Conservation (phyloP, 345 rosid genomes). For the Lumnitzera littorea region DNA sequence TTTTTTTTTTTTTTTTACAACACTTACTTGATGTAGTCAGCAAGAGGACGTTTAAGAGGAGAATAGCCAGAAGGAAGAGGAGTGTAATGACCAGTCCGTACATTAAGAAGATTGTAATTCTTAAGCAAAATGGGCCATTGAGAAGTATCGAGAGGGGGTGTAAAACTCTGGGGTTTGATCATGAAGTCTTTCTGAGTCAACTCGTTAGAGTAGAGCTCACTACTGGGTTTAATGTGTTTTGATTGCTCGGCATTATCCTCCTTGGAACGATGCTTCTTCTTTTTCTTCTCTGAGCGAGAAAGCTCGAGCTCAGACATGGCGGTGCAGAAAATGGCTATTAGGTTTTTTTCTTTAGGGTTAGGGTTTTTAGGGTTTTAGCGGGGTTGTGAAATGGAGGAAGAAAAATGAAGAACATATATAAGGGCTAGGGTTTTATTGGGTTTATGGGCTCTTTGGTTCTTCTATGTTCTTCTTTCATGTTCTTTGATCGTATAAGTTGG, state of each 20-base stretch:
- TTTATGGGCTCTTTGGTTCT: too few relatives aligned
- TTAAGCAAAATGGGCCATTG: conserved; percentile 89
- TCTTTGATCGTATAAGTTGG: too few relatives aligned
- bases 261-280: conserved; percentile 15
- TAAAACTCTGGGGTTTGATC: conserved; percentile 80
- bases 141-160: conserved; percentile 78
- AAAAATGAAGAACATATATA: too few relatives aligned
- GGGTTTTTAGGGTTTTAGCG: too few relatives aligned
- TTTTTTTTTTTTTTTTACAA: too few relatives aligned
- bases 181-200: conserved; percentile 37
- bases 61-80: conserved; percentile 80
- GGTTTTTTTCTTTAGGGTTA: too few relatives aligned
- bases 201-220: conserved; percentile 4
- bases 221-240: conserved; percentile 8
- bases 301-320: conserved; percentile 61
- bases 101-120: conserved; percentile 89
- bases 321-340: too few relatives aligned
- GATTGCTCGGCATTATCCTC: conserved; percentile 29
- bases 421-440: too few relatives aligned
- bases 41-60: conserved; percentile 84
- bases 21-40: conserved; percentile 47
- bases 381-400: too few relatives aligned
- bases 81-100: conserved; percentile 95
- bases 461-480: too few relatives aligned
- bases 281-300: conserved; percentile 47